Evolutionary conservation across 108 stramenopile species (phyloP).

Genomic region (Fragilaria radians): DNA sequence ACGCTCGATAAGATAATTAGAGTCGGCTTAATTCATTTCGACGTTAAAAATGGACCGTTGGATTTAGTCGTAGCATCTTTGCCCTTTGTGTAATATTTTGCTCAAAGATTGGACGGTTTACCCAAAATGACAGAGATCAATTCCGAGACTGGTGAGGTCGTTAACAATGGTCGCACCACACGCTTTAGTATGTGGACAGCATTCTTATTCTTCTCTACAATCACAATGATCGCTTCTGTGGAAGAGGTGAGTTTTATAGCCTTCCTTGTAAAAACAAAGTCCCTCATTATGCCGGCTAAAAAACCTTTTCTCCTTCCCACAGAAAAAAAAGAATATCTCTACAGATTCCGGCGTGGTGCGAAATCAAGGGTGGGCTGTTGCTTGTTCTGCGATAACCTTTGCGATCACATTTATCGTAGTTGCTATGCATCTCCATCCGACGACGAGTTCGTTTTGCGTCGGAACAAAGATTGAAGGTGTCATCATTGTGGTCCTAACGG

Average conservation of each 20-base stretch:
- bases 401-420: constrained; percentile 44
- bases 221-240: constrained; percentile 51
- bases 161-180: constrained; percentile 33
- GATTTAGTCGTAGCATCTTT: too few relatives aligned
- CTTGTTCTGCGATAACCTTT: constrained; percentile 58
- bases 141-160: constrained; percentile 32
- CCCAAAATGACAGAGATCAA: constrained; percentile 7
- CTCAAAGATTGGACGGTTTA: too few relatives aligned
- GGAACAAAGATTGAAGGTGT: constrained; percentile 69
- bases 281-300: too few relatives aligned
- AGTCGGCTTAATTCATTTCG: too few relatives aligned
- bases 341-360: constrained; percentile 1
- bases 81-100: too few relatives aligned
- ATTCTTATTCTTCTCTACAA: constrained; percentile 55
- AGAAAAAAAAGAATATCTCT: neutral
- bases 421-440: constrained; percentile 42
- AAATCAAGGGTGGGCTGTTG: constrained; percentile 62
- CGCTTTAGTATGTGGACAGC: constrained; percentile 69
- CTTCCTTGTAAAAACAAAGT: too few relatives aligned
- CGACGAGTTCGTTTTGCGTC: constrained; percentile 39
- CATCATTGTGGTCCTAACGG: constrained; percentile 35
- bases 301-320: too few relatives aligned
- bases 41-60: too few relatives aligned
- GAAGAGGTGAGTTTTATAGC: constrained; percentile 64
- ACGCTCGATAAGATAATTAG: too few relatives aligned